Percentiles rank a stretch among this genome's conserved stretches.
These are phyloP conservation scores for Nicotiana rustica DNA, from an alignment of 305 asterid genomes.

Conservation along the genomic window DNA sequence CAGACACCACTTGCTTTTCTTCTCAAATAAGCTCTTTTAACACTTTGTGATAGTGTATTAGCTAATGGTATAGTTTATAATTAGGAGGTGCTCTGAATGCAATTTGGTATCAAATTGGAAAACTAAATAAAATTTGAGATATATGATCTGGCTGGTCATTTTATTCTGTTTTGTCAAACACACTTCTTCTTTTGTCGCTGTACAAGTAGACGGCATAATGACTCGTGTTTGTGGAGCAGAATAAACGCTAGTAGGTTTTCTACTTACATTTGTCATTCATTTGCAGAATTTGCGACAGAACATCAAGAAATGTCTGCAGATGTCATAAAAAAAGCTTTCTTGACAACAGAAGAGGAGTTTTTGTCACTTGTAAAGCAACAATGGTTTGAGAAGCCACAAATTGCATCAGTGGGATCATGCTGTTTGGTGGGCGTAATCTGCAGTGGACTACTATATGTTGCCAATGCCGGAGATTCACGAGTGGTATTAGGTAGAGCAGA, in stretches of 20 bases:
- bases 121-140: neutral
- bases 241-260: neutral
- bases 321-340: slow-evolving; percentile 78
- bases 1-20: neutral
- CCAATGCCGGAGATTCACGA: slow-evolving; percentile 96
- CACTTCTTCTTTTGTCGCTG: neutral
- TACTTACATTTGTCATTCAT: neutral
- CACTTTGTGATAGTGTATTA: neutral
- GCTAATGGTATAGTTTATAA: neutral
- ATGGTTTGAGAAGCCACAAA: slow-evolving; percentile 76
- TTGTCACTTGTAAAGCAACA: slow-evolving; percentile 71
- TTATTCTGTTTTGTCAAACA: neutral
- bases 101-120: neutral
- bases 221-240: neutral
- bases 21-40: neutral
- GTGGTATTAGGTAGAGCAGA: slow-evolving; percentile 80
- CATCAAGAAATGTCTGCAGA: slow-evolving; percentile 69
- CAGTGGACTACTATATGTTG: slow-evolving; percentile 71
- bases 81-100: neutral
- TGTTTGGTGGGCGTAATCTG: slow-evolving; percentile 89
- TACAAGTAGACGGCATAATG: neutral
- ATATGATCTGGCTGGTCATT: neutral
- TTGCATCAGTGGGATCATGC: slow-evolving; percentile 94
- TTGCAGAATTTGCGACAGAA: slow-evolving; percentile 73
- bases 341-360: slow-evolving; percentile 87